phyloP scores from a whole-genome alignment of 208 protist genomes.

The Trypanosomatidae sp. region DNA sequence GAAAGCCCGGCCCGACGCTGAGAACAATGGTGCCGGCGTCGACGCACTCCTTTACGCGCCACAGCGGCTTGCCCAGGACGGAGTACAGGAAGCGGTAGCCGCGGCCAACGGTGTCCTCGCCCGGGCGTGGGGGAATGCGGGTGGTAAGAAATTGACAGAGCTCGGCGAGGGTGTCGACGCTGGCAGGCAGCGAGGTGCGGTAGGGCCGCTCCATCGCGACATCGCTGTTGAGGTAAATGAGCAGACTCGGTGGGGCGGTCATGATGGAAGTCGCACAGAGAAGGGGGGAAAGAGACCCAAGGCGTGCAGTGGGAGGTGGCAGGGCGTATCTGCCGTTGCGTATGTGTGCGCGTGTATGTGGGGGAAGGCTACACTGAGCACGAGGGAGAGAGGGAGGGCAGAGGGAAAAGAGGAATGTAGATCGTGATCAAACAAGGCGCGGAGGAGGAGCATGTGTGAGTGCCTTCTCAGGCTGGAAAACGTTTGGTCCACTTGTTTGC shows the following conservation, averaged over 20 bases:
- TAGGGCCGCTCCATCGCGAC: slow-evolving; percentile 45
- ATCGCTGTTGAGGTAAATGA: slow-evolving; percentile 71
- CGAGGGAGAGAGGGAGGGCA: background rate
- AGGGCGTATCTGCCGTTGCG: too few species aligned
- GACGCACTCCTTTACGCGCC: slow-evolving; percentile 70
- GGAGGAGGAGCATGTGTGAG: background rate
- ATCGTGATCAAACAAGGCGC: background rate
- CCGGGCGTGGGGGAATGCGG: slow-evolving; percentile 33
- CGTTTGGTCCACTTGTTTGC: too few species aligned
- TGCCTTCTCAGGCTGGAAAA: too few species aligned
- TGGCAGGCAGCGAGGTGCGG: slow-evolving; percentile 29
- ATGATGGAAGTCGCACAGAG: too few species aligned
- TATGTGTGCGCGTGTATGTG: too few species aligned
- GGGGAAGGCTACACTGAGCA: background rate
- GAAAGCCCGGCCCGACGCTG: slow-evolving; percentile 61
- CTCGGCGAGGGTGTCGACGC: slow-evolving; percentile 64
- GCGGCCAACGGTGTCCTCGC: slow-evolving; percentile 20
- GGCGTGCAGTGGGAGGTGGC: too few species aligned
- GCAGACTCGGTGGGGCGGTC: slow-evolving; percentile 9
- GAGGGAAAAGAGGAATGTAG: background rate
- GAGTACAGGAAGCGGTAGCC: slow-evolving; percentile 82
- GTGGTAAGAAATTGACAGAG: slow-evolving; percentile 54
- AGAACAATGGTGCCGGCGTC: slow-evolving; percentile 56
- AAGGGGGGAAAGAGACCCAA: too few species aligned
- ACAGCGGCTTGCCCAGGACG: slow-evolving; percentile 59